These are phyloP conservation scores for Populus tomentosa DNA, from an alignment of 441 rosid species.

Conservation along the genomic window DNA sequence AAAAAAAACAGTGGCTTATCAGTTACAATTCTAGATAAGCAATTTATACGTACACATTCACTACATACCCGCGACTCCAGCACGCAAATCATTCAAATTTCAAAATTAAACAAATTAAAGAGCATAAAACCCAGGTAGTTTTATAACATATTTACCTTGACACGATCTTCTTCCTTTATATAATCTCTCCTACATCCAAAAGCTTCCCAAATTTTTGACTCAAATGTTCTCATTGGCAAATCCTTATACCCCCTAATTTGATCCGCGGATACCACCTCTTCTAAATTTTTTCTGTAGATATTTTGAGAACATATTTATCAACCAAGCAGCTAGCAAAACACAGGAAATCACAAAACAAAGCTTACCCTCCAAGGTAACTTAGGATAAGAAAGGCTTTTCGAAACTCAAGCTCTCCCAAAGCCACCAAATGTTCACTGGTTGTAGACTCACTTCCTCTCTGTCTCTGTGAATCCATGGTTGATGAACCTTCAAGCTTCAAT, in stretches of 20 bases:
- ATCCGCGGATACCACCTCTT: slow-evolving; percentile 31
- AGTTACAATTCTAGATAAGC: not conserved
- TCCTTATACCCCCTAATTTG: slow-evolving; percentile 36
- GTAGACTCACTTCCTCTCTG: not conserved
- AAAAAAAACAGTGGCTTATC: not conserved
- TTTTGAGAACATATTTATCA: not conserved
- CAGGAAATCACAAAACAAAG: slow-evolving; percentile 12
- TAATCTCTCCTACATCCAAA: slow-evolving; percentile 20
- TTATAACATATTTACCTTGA: slow-evolving; percentile 24
- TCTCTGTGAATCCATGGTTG: not conserved
- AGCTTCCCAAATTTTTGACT: slow-evolving; percentile 42
- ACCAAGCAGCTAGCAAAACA: not conserved
- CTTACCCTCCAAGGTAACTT: slow-evolving; percentile 63
- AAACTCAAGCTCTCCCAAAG: slow-evolving; percentile 66
- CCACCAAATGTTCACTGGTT: slow-evolving; percentile 39
- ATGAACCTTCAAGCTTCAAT: slow-evolving; percentile 6
- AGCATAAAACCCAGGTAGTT: not conserved
- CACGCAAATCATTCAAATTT: not conserved
- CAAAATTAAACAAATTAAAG: not conserved
- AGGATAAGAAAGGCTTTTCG: slow-evolving; percentile 59
- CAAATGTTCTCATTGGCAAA: slow-evolving; percentile 48
- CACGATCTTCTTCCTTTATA: slow-evolving; percentile 34
- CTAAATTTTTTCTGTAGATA: slow-evolving; percentile 33
- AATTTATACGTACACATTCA: not conserved
- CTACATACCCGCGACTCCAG: not conserved